Conservation (phyloP, 306 rosid genomes). For the Trichosanthes truncata region DNA sequence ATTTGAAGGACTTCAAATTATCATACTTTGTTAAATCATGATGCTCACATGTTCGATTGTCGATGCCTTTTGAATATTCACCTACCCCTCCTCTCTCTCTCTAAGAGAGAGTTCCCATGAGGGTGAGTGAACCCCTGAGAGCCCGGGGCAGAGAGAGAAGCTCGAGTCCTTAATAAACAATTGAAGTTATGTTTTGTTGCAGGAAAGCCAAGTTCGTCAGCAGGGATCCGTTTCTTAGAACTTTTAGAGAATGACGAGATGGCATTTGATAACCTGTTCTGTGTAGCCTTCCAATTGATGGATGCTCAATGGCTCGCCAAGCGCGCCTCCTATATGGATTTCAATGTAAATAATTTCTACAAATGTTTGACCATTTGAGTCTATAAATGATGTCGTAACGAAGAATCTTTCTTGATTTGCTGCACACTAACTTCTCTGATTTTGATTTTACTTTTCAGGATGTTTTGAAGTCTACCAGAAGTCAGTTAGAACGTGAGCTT, state of each 20-base stretch:
- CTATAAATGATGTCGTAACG: not conserved
- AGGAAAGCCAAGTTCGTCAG: conserved; percentile 52
- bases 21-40: not conserved
- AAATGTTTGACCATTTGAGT: not conserved
- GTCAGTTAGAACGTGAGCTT: conserved; percentile 89
- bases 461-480: conserved; percentile 72
- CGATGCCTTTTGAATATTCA: not conserved
- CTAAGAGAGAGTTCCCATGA: not conserved
- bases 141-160: not conserved
- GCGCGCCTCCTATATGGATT: conserved; percentile 91
- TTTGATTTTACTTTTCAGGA: conserved; percentile 33
- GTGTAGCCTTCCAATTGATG: conserved; percentile 85
- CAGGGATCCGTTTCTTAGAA: conserved; percentile 56
- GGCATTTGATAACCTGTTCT: conserved; percentile 80
- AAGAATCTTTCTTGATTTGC: not conserved
- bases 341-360: conserved; percentile 46
- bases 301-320: conserved; percentile 95
- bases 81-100: not conserved
- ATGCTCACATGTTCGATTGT: not conserved
- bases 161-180: not conserved
- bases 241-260: conserved; percentile 63
- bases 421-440: not conserved
- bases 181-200: conserved; percentile 10
- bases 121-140: not conserved
- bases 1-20: not conserved